phyloP scores from a whole-genome alignment of 108 stramenopile genomes.

The Cyclotella kingstonii region DNA sequence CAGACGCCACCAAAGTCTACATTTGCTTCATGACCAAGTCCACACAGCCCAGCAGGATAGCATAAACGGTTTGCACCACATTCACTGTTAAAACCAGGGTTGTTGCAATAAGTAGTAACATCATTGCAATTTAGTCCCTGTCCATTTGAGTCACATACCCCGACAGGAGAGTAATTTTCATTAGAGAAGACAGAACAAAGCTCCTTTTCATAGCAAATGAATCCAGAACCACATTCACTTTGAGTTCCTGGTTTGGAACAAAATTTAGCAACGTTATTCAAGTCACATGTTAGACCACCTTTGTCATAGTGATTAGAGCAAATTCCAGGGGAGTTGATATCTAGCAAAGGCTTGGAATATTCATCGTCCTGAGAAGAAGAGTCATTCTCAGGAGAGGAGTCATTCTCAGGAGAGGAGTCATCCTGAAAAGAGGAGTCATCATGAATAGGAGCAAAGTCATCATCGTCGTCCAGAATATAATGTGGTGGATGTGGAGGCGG shows the following conservation, averaged over 20 bases:
- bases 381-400: too few species aligned
- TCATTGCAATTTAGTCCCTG: neutral
- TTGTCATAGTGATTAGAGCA: neutral
- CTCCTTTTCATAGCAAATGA: constrained; percentile 1
- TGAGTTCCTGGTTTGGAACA: neutral
- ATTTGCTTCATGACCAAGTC: neutral
- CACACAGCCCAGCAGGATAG: constrained; percentile 3
- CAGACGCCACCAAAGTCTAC: neutral
- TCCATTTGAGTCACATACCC: neutral
- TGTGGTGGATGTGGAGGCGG: too few species aligned
- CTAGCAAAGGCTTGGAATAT: too few species aligned
- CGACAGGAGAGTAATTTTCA: neutral
- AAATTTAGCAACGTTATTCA: neutral
- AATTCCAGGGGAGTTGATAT: neutral
- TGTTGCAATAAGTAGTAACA: constrained; percentile 5
- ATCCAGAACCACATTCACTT: constrained; percentile 1
- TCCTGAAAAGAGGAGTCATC: too few species aligned
- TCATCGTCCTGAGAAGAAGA: too few species aligned
- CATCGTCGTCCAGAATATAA: too few species aligned
- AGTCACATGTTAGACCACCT: constrained; percentile 3
- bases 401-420: too few species aligned
- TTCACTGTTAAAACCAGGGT: neutral
- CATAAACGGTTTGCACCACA: neutral
- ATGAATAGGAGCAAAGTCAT: too few species aligned
- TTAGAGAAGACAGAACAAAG: neutral